These are phyloP conservation scores for Fusarium sp. DNA, from an alignment of 2,329 filamentous ascomycete species.

Conservation along the genomic window DNA sequence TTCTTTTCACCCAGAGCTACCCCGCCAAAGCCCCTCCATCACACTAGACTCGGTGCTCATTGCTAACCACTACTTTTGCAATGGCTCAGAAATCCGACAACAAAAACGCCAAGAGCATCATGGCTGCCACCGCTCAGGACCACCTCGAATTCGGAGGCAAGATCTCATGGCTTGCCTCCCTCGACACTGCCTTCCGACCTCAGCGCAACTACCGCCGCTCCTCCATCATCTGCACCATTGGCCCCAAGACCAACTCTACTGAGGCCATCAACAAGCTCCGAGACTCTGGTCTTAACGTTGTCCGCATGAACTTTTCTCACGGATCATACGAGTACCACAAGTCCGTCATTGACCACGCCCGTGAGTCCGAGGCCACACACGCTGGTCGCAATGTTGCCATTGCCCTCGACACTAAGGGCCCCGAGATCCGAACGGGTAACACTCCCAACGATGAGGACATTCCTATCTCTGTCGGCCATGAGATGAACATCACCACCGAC, in stretches of 20 bases:
- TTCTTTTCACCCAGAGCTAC: constrained; percentile 37
- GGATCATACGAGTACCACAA: constrained; percentile 91
- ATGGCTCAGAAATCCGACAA: constrained; percentile 50
- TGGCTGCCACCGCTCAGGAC: constrained; percentile 78
- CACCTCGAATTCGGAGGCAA: constrained; percentile 82
- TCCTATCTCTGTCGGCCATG: constrained; percentile 82
- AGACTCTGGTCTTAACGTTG: constrained; percentile 91
- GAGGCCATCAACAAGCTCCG: constrained; percentile 97
- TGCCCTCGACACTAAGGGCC: constrained; percentile 81
- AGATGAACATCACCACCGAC: constrained; percentile 97
- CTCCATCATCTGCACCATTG: constrained; percentile 99
- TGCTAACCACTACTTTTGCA: constrained; percentile 42
- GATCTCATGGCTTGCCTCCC: constrained; percentile 73
- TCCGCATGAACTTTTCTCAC: constrained; percentile 99
- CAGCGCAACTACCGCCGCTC: constrained; percentile 93
- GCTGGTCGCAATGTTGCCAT: constrained; percentile 91
- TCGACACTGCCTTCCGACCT: constrained; percentile 90
- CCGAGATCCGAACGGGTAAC: constrained; percentile 71
- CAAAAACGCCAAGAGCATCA: constrained; percentile 55
- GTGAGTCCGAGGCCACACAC: constrained; percentile 82
- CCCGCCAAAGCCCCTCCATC: constrained; percentile 33
- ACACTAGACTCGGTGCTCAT: constrained; percentile 12
- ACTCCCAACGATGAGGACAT: constrained; percentile 89
- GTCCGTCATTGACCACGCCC: constrained; percentile 96
- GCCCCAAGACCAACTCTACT: constrained; percentile 98